These are phyloP conservation scores for Solanum bulbocastanum DNA, from an alignment of 257 asterid genomes.

Conservation along the genomic window DNA sequence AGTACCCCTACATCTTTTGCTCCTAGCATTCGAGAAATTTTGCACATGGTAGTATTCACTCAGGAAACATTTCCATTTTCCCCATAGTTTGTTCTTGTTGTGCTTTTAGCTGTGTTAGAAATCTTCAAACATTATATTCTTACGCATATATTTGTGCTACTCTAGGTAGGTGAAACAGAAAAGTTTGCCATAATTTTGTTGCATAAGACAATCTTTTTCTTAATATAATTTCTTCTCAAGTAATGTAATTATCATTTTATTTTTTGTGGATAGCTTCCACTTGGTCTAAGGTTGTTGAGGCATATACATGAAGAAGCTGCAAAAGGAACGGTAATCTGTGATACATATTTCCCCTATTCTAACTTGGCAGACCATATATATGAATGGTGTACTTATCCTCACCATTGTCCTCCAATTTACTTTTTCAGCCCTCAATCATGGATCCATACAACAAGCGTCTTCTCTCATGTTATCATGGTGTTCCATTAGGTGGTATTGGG, in stretches of 20 bases:
- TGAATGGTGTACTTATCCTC: slow-evolving; percentile 17
- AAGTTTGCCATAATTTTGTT: not conserved
- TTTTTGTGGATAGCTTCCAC: slow-evolving; percentile 21
- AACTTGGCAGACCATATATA: not conserved
- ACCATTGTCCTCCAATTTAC: not conserved
- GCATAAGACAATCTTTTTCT: not conserved
- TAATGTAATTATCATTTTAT: not conserved
- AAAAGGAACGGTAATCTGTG: slow-evolving; percentile 28
- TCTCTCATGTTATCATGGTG: slow-evolving; percentile 76
- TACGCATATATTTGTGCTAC: not conserved
- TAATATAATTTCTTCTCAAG: not conserved
- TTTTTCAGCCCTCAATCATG: slow-evolving; percentile 43
- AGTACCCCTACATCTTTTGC: slow-evolving; percentile 45
- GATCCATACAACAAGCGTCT: slow-evolving; percentile 74
- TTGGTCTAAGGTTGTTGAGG: slow-evolving; percentile 26
- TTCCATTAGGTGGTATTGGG: slow-evolving; percentile 96
- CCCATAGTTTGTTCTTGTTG: not conserved
- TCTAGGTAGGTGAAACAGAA: not conserved
- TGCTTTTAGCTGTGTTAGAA: not conserved
- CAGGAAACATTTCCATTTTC: not conserved
- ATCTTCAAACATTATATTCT: not conserved
- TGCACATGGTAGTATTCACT: slow-evolving; percentile 41
- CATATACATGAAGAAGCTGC: slow-evolving; percentile 39
- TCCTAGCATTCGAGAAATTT: slow-evolving; percentile 47
- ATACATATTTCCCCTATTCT: not conserved